Conservation (phyloP, 352 stramenopile species). For the Pythium phragmitis region DNA sequence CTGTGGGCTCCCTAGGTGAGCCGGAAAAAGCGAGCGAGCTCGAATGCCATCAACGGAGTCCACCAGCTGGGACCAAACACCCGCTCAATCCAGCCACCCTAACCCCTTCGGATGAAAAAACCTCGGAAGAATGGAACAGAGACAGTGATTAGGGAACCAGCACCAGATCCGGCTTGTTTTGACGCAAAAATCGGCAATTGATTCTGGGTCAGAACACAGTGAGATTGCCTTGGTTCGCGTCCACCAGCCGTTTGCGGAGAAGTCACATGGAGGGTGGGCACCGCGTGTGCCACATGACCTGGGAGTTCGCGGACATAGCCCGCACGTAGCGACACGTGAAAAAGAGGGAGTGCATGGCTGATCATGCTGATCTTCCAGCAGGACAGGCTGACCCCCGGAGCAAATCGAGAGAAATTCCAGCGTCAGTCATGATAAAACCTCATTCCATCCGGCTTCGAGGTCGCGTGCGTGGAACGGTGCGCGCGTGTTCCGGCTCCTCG, state of each 20-base stretch:
- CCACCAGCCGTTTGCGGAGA: constrained; percentile 1
- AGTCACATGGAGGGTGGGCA: constrained; percentile 11
- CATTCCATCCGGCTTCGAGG: neutral
- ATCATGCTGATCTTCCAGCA: neutral
- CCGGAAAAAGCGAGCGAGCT: constrained; percentile 22
- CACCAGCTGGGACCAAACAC: constrained; percentile 14
- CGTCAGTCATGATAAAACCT: constrained; percentile 6
- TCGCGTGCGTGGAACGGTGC: constrained; percentile 16
- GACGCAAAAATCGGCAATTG: constrained; percentile 1
- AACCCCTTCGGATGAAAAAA: constrained; percentile 3
- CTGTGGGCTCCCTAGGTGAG: neutral
- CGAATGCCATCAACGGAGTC: constrained; percentile 25
- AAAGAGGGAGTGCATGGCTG: neutral
- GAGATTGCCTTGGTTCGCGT: neutral
- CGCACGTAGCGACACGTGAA: constrained; percentile 7
- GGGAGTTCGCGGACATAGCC: constrained; percentile 2
- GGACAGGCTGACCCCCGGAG: neutral
- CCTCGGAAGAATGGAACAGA: neutral
- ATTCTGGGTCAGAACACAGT: neutral
- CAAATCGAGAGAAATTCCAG: neutral
- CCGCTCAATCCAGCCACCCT: constrained; percentile 1
- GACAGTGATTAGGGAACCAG: constrained; percentile 2
- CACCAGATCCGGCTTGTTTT: constrained; percentile 18
- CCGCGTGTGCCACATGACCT: constrained; percentile 13
- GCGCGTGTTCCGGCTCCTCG: constrained; percentile 14